Base-by-base conservation (phyloP, 257 asterid species). In the Nicotiana otophora region DNA sequence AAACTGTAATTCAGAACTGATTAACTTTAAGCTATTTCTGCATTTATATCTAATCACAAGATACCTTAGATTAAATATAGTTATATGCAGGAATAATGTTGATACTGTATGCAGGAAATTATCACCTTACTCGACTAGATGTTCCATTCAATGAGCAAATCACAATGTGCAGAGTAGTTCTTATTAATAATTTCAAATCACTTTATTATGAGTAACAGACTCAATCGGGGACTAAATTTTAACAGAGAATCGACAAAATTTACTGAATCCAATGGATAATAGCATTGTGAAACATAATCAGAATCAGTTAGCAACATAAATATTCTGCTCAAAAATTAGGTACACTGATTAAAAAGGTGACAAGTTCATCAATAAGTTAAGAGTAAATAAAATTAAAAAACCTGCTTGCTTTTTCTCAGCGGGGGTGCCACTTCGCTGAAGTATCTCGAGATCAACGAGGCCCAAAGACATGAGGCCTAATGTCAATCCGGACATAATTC, bases 391-490 rank as follows among this genome's bases (percentile, higher is more conserved):
- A 42, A 42, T 9, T 42, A 42, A 39, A 83, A 34, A 2, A 93
- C 98, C 93, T 20, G 99, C 93, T 89, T 94, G 98, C 75, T 87
- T 91, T 89, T 95, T 93, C 87, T 95, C 98, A 8, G 88, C 3
- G 39, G 93, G 86, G 2, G 98, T 88, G 74, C 98, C 98, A 81
- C 98, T 95, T 10, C 92, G 92, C 93, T 92, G 93, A 53, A 95
- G 92, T 87, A 95, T 95, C 90, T 95, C 98, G 61, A 93, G 98
- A 84, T 93, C 98, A 81, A 95, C 98, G 61, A 91, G 96, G 83
- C 98, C 92, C 72, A 95, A 78, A 5, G 98, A 95, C 98, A 95
- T 92, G 83, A 93, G 92, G 1, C 98, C 98, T 76, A 95, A 64
- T 10, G 98, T 95, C 28, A 95, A 87, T 46, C 98, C 98, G 20